A percentile compares a stretch with the other conserved stretches of the same genome.
These are phyloP conservation scores for Ophiostoma sp. DNA, from an alignment of 2,329 filamentous ascomycete genomes.

Conservation along the genomic window DNA sequence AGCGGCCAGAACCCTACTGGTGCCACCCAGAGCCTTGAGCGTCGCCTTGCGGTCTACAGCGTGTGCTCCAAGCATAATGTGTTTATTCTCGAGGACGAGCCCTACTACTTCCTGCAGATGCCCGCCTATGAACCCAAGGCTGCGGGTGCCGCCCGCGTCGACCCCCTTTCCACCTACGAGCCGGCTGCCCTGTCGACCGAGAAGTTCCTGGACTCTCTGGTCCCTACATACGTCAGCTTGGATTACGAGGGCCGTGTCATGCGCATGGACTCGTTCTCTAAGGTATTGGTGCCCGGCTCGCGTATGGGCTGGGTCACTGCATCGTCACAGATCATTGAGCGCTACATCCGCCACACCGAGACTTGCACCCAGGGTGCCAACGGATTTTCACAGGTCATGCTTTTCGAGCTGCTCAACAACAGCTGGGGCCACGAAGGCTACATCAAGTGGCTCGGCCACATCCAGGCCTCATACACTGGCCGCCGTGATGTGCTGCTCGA, in stretches of 20 bases:
- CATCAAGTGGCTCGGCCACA: constrained; percentile 77
- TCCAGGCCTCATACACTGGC: constrained; percentile 74
- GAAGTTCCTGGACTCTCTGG: constrained; percentile 66
- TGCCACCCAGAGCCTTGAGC: constrained; percentile 64
- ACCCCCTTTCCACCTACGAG: constrained; percentile 13
- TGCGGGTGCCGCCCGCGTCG: not conserved
- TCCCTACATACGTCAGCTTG: constrained; percentile 71
- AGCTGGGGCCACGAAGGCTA: constrained; percentile 91
- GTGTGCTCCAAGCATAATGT: constrained; percentile 80
- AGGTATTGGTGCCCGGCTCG: constrained; percentile 78
- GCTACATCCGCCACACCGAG: constrained; percentile 77
- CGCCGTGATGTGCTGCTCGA: constrained; percentile 70
- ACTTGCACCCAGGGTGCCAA: constrained; percentile 77
- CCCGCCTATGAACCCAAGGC: constrained; percentile 56
- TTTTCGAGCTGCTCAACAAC: constrained; percentile 79
- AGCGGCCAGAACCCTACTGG: constrained; percentile 91
- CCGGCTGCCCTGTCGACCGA: constrained; percentile 34
- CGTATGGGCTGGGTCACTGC: constrained; percentile 86
- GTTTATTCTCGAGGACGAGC: constrained; percentile 86
- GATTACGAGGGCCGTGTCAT: constrained; percentile 84
- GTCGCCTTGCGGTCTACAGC: constrained; percentile 67
- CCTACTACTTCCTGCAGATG: constrained; percentile 92
- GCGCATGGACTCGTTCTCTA: constrained; percentile 89
- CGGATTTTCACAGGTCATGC: constrained; percentile 74
- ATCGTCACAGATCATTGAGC: constrained; percentile 75